These are phyloP conservation scores for Pseudisothecium myosuroides DNA, from an alignment of 225 moss, liverwort and hornwort genomes.

Conservation along the genomic window DNA sequence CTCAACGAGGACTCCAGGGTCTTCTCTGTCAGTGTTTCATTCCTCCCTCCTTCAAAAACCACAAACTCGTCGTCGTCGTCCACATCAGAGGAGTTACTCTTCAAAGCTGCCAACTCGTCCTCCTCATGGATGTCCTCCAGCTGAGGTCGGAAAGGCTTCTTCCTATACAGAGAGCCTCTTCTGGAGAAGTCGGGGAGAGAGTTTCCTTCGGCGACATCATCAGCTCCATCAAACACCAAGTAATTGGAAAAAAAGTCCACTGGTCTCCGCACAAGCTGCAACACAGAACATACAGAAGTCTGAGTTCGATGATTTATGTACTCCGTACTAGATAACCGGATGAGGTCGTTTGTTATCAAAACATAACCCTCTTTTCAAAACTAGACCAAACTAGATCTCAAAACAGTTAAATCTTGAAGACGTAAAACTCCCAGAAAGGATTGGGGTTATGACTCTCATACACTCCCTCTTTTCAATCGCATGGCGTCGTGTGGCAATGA, in stretches of 20 bases:
- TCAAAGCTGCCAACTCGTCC: conserved; percentile 17
- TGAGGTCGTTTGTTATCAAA: background rate
- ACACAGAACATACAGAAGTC: background rate
- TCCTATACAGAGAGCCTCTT: background rate
- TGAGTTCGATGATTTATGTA: background rate
- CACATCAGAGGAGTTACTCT: background rate
- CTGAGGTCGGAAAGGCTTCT: conserved; percentile 22
- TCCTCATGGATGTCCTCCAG: conserved; percentile 37
- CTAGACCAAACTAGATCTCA: background rate
- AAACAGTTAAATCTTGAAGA: background rate
- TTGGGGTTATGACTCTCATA: background rate
- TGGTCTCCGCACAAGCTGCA: conserved; percentile 20
- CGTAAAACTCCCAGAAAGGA: background rate
- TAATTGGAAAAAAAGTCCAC: conserved; percentile 6
- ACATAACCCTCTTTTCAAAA: background rate
- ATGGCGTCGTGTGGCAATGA: background rate
- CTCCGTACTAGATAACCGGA: background rate
- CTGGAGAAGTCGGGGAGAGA: conserved; percentile 8
- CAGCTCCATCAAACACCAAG: background rate
- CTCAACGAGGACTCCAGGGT: background rate
- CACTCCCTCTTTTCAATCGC: background rate
- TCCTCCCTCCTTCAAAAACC: background rate
- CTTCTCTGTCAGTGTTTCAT: background rate
- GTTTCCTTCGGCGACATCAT: background rate
- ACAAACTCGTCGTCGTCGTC: background rate